Evolutionary conservation across 2,329 filamentous ascomycete genomes (phyloP).

Genomic region (Cryphonectria parasitica): DNA sequence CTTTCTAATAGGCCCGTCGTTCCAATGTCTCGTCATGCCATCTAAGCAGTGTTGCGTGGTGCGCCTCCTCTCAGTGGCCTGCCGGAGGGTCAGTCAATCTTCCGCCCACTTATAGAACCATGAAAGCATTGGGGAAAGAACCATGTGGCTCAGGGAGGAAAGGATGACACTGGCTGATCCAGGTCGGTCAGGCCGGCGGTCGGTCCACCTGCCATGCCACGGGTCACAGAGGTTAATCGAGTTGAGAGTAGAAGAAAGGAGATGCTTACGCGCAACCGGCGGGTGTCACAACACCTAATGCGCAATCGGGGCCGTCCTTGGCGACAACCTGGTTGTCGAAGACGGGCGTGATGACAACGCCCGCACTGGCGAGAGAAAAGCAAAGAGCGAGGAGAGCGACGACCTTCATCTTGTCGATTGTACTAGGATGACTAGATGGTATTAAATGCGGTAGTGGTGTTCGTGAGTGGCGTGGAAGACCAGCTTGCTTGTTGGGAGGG

Average conservation of each 20-base stretch:
- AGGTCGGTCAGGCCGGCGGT: background rate
- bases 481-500: constrained; percentile 7
- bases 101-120: background rate
- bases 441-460: background rate
- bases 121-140: background rate
- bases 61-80: constrained; percentile 27
- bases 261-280: constrained; percentile 59
- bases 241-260: background rate
- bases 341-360: constrained; percentile 60
- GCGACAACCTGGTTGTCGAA: constrained; percentile 54
- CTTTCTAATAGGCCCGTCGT: background rate
- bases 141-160: background rate
- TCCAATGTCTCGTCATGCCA: background rate
- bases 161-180: too few species aligned
- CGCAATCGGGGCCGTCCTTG: constrained; percentile 54
- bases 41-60: constrained; percentile 21
- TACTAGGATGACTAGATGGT: background rate
- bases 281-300: constrained; percentile 59
- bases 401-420: constrained; percentile 46
- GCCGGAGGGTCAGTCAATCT: background rate
- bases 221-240: background rate
- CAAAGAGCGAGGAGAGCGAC: constrained; percentile 47
- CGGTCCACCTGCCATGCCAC: background rate
- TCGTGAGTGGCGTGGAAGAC: constrained; percentile 1
- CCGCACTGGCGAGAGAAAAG: constrained; percentile 53